Conservation (phyloP, 2,329 filamentous ascomycete species). For the Ceratocystis ficicola region DNA sequence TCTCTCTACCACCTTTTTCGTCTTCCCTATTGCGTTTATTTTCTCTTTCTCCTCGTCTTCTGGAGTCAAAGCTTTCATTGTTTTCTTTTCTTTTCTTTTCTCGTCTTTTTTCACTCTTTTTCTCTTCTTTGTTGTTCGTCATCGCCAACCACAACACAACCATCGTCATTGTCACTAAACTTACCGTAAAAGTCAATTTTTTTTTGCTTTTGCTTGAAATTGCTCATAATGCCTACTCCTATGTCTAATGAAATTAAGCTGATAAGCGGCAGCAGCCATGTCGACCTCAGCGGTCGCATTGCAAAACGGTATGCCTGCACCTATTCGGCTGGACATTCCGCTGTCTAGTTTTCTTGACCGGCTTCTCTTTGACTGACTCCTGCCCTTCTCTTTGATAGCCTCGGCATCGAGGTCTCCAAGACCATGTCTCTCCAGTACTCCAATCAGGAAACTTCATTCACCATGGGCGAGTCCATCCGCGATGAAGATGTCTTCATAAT, state of each 20-base stretch:
- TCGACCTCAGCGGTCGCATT: constrained; percentile 37
- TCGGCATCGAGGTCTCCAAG: constrained; percentile 66
- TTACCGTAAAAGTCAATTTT: neutral
- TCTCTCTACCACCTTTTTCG: neutral
- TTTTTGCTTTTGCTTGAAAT: neutral
- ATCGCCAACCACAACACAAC: neutral
- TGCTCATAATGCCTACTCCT: constrained; percentile 23
- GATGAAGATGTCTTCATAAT: constrained; percentile 97
- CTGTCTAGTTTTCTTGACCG: no score
- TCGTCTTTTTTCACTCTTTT: constrained; percentile 1
- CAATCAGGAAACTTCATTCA: constrained; percentile 79
- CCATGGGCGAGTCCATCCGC: constrained; percentile 87
- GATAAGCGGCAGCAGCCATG: constrained; percentile 39
- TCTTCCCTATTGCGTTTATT: neutral
- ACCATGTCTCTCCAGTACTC: constrained; percentile 74
- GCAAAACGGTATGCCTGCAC: constrained; percentile 32
- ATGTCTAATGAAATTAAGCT: constrained; percentile 45
- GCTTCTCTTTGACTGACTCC: constrained; percentile 25
- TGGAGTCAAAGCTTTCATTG: neutral
- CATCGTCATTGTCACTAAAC: neutral
- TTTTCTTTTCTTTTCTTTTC: neutral
- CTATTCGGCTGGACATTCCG: no score
- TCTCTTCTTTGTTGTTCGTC: neutral
- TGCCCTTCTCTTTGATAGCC: constrained; percentile 34
- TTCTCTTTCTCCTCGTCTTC: neutral